Base-by-base conservation (phyloP, 495 filamentous ascomycete genomes). In the Xylaria nigripes region DNA sequence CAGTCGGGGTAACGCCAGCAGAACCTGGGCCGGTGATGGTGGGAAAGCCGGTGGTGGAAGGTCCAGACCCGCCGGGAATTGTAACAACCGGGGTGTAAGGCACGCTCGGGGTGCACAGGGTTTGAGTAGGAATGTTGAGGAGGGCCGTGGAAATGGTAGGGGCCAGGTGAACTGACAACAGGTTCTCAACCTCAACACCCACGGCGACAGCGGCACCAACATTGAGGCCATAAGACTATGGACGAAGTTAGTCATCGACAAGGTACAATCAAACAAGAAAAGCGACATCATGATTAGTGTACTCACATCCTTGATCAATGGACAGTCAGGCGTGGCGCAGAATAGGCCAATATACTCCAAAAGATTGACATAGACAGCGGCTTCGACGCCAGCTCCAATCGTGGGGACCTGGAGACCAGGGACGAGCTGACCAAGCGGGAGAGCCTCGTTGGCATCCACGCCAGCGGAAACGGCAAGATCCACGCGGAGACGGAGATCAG, bases 291-390 rank as follows among this genome's bases (percentile, higher is more conserved):
- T 4, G 4, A 45, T 6, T n/a, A 2, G 24, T n/a, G 6, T 32
- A 47, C 51, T 25, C 49, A 58, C 62, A 55, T 72, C 68, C 46
- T 59, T 62, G 19, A 60, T 57, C 10, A 67, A 57, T 43, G 64
- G 64, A 52, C 64, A 67, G 15, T 50, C 16, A 2, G 61, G 59
- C n/a, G 61, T 59, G 13, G 54, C 59, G 44, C 64, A 67, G 54
- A 75, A 62, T 32, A 68, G 67, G 56, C 69, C 72, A 29, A 66
- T 61, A 45, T 71, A 75, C 52, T 73, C 69, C 38, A 72, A 60
- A 6, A 75, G 59, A 50, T 75, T 69, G 49, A 66, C 69, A 51
- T 65, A 70, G 46, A 72, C 67, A 25, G 69, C 68, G 21, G 73
- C 60, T 51, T 70, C 67, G 7, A 72, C 63, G 56, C 68, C 66